Evolutionary conservation across 202 grass and related monocot species (phyloP).

Genomic region (Elaeis oleifera): DNA sequence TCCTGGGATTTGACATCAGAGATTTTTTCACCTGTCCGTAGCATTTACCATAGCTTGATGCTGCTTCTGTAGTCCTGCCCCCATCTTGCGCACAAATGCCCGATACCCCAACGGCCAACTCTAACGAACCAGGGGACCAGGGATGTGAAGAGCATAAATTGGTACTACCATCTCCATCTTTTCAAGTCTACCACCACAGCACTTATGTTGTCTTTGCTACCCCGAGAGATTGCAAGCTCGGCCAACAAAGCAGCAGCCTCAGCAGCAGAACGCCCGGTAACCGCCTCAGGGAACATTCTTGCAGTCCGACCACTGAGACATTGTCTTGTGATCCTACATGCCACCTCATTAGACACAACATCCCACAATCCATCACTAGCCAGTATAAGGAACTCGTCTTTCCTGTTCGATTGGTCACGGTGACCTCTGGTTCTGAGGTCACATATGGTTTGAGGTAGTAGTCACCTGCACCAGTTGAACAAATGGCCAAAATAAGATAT

Average conservation of each 20-base stretch:
- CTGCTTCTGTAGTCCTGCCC: too few relatives aligned
- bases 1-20: too few relatives aligned
- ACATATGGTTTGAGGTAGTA: constrained; percentile 68
- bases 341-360: constrained; percentile 43
- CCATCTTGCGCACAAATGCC: too few relatives aligned
- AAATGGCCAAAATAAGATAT: too few relatives aligned
- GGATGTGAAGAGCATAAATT: neutral
- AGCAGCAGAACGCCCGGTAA: constrained; percentile 38
- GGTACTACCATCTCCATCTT: constrained; percentile 15
- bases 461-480: constrained; percentile 35
- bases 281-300: constrained; percentile 18
- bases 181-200: constrained; percentile 52
- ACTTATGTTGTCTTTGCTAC: constrained; percentile 72
- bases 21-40: too few relatives aligned
- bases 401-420: constrained; percentile 26
- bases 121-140: too few relatives aligned
- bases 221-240: constrained; percentile 37
- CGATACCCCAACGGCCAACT: too few relatives aligned
- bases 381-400: constrained; percentile 69
- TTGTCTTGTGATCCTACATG: constrained; percentile 44
- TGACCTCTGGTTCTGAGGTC: constrained; percentile 58
- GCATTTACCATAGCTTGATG: too few relatives aligned
- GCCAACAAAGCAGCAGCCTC: constrained; percentile 50
- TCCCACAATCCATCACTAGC: constrained; percentile 78
- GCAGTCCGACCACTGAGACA: constrained; percentile 43